Base-by-base conservation (phyloP, 345 rosid genomes). In the Laguncularia racemosa region DNA sequence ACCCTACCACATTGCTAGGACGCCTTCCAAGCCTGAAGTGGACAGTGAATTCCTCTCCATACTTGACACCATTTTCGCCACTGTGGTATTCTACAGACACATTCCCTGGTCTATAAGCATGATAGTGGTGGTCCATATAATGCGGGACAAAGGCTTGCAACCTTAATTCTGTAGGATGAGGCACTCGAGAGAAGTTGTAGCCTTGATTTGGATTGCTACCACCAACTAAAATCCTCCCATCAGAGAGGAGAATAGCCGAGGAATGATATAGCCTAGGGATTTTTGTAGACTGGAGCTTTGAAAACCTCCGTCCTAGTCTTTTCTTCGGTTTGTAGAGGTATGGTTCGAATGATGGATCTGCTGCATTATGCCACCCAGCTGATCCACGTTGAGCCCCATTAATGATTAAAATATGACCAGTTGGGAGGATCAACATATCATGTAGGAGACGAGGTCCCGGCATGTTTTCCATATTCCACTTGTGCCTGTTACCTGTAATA, bases 351-450 rank as follows among this genome's bases (percentile, higher is more conserved):
- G 74, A 52, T n/a, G 74, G 72, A 20, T 10, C 23, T 0, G 44
- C 73, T 4, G 75, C 77, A 17, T 61, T 54, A 55, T 66, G 47
- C 69, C 70, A 71, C 12, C 77, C 80, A 1, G 73, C 65, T 16
- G 50, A 55, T n/a, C 83, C 86, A 26, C 70, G 56, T 48, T 63
- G 62, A n/a, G 83, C 83, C 1, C 88, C 91, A 9, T 81, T 84
- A 48, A 84, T 68, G 48, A 84, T 63, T 44, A 81, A 20, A 17
- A 73, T 60, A 28, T 75, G 61, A 17, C 88, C 83, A 10, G 73
- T 79, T n/a, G 91, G 83, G 16, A 81, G 75, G 67, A 79, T 67
- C 48, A 84, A 59, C 87, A 79, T 74, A 55, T 79, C 85, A 8
- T 71, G 62, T 73, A 79, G 66, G 57, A 76, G 63, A 49, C 85